Percentiles rank a stretch among this genome's conserved stretches.
Evolutionary conservation across 768 basidiomycete genomes (phyloP).

Genomic region (Lentinula boryana): DNA sequence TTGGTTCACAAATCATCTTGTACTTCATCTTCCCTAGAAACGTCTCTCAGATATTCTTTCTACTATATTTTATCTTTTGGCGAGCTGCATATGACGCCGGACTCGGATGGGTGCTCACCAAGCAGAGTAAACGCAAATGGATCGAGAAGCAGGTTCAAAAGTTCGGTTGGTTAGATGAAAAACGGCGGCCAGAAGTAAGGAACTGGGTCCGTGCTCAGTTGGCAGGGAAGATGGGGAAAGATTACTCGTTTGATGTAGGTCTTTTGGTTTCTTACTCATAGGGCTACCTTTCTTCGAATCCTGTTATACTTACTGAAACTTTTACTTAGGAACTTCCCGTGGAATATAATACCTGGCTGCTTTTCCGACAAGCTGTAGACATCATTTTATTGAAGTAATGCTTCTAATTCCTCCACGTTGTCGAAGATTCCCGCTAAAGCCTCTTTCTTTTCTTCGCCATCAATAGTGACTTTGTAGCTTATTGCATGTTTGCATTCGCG

Average conservation of each 20-base stretch:
- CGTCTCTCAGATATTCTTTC: constrained; percentile 62
- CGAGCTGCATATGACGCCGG: constrained; percentile 87
- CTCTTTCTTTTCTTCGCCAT: constrained; percentile 3
- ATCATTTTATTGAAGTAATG: constrained; percentile 90
- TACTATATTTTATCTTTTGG: constrained; percentile 92
- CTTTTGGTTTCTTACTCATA: background rate
- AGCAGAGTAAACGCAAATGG: constrained; percentile 94
- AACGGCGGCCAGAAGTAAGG: constrained; percentile 54
- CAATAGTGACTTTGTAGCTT: constrained; percentile 85
- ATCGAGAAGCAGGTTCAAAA: constrained; percentile 77
- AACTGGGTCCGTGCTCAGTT: constrained; percentile 86
- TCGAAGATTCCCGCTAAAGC: background rate
- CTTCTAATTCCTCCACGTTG: constrained; percentile 11
- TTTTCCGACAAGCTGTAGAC: constrained; percentile 95
- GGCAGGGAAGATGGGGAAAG: constrained; percentile 88
- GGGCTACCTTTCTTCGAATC: background rate
- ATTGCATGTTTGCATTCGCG: constrained; percentile 92
- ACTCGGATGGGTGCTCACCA: constrained; percentile 88
- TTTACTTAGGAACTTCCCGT: constrained; percentile 67
- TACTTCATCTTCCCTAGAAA: constrained; percentile 61
- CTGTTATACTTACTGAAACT: background rate
- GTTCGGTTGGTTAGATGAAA: constrained; percentile 84
- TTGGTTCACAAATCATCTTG: constrained; percentile 71
- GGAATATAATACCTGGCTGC: constrained; percentile 95
- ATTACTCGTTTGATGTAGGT: constrained; percentile 86